Conservation (phyloP, 495 filamentous ascomycete species). For the Aspergillus leporis region DNA sequence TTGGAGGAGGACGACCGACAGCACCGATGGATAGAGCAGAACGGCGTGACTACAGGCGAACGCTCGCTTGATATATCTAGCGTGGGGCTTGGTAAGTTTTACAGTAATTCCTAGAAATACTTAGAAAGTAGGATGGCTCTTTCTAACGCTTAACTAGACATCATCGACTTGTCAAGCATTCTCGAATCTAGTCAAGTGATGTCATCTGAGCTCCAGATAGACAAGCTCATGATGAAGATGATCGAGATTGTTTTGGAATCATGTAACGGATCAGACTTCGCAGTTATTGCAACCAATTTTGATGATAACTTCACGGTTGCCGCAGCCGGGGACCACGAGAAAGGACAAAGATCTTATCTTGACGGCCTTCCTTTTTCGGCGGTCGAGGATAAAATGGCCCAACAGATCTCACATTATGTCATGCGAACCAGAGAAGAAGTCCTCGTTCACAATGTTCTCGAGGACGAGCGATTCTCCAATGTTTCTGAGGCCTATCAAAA, state of each 20-base stretch:
- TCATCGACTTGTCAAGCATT: conserved; percentile 85
- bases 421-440: conserved; percentile 82
- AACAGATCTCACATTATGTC: conserved; percentile 79
- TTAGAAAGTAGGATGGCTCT: conserved; percentile 28
- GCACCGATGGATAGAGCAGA: conserved; percentile 76
- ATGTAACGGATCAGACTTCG: conserved; percentile 77
- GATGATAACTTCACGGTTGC: conserved; percentile 75
- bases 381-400: conserved; percentile 65
- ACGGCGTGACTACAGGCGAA: conserved; percentile 39
- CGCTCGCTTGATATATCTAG: conserved; percentile 46
- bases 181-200: conserved; percentile 87
- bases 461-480: conserved; percentile 85
- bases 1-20: conserved; percentile 60
- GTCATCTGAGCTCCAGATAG: conserved; percentile 83
- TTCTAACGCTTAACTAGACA: conserved; percentile 50
- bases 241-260: conserved; percentile 86
- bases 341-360: conserved; percentile 54
- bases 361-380: conserved; percentile 65
- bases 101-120: not conserved
- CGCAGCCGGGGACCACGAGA: conserved; percentile 69
- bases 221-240: conserved; percentile 83
- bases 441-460: conserved; percentile 78
- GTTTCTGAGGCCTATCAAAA: conserved; percentile 69
- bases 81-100: conserved; percentile 40
- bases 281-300: conserved; percentile 75